Percentiles rank a stretch among this genome's conserved stretches.
phyloP scores from a whole-genome alignment of 352 stramenopile genomes.

The Pythium sukuiense region DNA sequence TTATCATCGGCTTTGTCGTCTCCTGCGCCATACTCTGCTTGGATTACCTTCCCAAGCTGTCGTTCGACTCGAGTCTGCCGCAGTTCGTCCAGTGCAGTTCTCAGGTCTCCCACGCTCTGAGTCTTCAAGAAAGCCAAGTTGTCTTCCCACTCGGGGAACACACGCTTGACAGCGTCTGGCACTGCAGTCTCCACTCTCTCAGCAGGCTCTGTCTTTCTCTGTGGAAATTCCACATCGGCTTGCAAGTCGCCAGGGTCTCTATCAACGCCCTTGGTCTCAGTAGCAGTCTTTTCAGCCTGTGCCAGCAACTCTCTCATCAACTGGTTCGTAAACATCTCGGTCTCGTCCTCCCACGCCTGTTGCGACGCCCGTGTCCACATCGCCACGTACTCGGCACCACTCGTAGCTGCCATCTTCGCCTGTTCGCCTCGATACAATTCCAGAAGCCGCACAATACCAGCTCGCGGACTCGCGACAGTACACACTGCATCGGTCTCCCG shows the following conservation, averaged over 20 bases:
- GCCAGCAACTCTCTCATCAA: background rate
- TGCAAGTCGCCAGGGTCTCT: background rate
- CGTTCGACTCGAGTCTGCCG: conserved; percentile 8
- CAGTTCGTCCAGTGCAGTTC: conserved; percentile 24
- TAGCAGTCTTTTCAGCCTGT: conserved; percentile 8
- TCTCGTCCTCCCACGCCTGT: conserved; percentile 4
- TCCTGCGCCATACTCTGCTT: background rate
- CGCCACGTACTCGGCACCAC: conserved; percentile 9
- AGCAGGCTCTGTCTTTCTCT: background rate
- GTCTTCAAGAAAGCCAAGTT: conserved; percentile 46
- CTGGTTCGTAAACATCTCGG: background rate
- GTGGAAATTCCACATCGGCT: background rate
- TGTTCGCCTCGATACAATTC: conserved; percentile 11
- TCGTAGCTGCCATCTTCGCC: background rate
- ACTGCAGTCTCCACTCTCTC: conserved; percentile 12
- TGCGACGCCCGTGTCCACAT: conserved; percentile 22
- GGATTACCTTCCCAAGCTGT: background rate
- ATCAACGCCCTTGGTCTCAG: conserved; percentile 15
- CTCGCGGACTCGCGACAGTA: background rate
- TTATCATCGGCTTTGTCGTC: background rate
- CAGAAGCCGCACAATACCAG: background rate
- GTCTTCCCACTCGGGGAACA: conserved; percentile 47
- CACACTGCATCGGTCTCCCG: background rate
- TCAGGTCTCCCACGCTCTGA: conserved; percentile 34
- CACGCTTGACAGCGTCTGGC: conserved; percentile 42